Percentiles rank a stretch among this genome's conserved stretches.
Evolutionary conservation across 805 yeast genomes (phyloP).

Genomic region (Kregervanrija delftensis): DNA sequence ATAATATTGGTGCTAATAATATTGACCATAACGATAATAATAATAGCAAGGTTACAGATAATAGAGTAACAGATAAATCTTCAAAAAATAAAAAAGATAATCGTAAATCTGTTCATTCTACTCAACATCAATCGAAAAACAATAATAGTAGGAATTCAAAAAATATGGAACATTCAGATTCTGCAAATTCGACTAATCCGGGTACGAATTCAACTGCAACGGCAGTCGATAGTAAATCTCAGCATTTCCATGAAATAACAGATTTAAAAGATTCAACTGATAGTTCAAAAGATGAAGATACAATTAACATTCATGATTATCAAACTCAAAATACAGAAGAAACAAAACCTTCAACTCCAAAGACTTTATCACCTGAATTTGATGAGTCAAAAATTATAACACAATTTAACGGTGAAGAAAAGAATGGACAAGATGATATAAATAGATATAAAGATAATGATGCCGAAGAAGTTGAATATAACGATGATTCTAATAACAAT

Average conservation of each 20-base stretch:
- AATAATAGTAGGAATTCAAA: neutral
- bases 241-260: constrained; percentile 20
- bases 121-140: too few species aligned
- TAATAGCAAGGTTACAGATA: neutral
- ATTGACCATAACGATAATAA: neutral
- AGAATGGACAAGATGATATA: neutral
- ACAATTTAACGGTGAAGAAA: constrained; percentile 11
- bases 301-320: constrained; percentile 14
- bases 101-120: too few species aligned
- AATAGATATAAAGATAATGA: constrained; percentile 7
- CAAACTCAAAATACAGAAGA: constrained; percentile 11
- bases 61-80: constrained; percentile 1
- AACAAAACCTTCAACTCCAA: constrained; percentile 5
- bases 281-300: constrained; percentile 28
- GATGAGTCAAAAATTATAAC: neutral
- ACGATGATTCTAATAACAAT: constrained; percentile 21
- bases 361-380: constrained; percentile 5
- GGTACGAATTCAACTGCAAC: neutral
- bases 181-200: neutral
- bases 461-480: constrained; percentile 7
- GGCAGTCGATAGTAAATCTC: neutral
- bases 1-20: neutral
- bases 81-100: neutral
- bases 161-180: constrained; percentile 6
- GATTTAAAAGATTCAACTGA: constrained; percentile 29